phyloP scores from a whole-genome alignment of 108 stramenopile species.

The Cyclotella kingstonii region DNA sequence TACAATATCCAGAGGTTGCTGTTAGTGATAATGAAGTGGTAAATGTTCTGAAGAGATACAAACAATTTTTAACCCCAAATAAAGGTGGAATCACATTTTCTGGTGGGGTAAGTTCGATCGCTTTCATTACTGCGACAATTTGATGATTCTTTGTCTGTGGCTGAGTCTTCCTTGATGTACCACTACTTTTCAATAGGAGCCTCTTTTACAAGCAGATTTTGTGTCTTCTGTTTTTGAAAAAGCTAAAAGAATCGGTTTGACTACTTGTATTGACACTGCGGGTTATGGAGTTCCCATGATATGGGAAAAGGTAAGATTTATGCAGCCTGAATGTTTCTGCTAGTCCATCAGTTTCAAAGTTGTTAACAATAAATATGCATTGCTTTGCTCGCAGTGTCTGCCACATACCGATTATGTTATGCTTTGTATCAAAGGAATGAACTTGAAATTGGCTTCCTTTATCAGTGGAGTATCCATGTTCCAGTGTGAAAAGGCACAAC shows the following conservation, averaged over 20 bases:
- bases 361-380: too few species aligned
- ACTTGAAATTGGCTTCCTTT: conserved; percentile 47
- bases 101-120: conserved; percentile 29
- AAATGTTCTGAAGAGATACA: too few species aligned
- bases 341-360: too few species aligned
- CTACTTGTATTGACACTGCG: conserved; percentile 66
- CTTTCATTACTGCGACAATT: neutral
- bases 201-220: conserved; percentile 58
- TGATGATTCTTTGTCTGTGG: neutral
- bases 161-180: neutral
- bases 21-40: too few species aligned
- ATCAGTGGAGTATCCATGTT: conserved; percentile 41
- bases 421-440: conserved; percentile 65
- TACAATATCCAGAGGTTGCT: too few species aligned
- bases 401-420: conserved; percentile 54
- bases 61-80: too few species aligned
- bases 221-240: conserved; percentile 47
- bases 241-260: conserved; percentile 47
- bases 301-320: conserved; percentile 43
- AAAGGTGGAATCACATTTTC: too few species aligned
- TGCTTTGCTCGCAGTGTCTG: conserved; percentile 18
- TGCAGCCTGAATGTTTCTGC: too few species aligned
- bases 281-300: conserved; percentile 49
- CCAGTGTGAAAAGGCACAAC: conserved; percentile 36
- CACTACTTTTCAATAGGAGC: conserved; percentile 15